Evolutionary conservation across 2,329 filamentous ascomycete species (phyloP), one percentile per base, ranked within the genome.

Genomic region (Ambrosiella cleistominuta): DNA sequence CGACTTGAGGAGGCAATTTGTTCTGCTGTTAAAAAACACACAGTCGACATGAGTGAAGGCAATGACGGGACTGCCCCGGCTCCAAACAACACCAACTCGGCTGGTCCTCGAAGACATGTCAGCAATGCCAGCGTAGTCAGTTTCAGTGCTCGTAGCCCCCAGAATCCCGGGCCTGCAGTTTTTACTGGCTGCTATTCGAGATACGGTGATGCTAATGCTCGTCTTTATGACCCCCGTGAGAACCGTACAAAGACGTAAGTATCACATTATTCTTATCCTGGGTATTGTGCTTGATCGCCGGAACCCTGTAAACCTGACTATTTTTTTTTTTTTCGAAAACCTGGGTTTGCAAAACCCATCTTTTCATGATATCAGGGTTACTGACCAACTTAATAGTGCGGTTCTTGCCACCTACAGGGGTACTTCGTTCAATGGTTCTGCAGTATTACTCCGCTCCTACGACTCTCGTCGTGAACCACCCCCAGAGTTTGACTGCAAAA

Each of bases 1-100:
- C 91, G 88, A 69, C 75, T 98, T 52, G 91, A 98, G 69, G 88
- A 96, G 64, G 91, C 90, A 1, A 97, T 97, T 65, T 82, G 81
- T 67, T 86, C 94, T 64, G 89, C 86, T 63, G 91, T 97, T 6
- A 76, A 85, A 60, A 87, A 95, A 66, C 84, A 90, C 68, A 96
- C 90, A 0, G 73, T 89, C 7, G 83, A 80, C 62, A 83, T 88
- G 61, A 76, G 78, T 17, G 90, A 96, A 68, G 90, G 89, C 3
- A 95, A 95, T 65, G 89, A 96, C 66, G 73, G 76, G 35, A 70
- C 69, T 5, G 66, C 71, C 74, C 69, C 60, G 63, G 70, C 4
- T 64, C 68, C 1, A 68, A 70, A 11, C 68, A 71, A 54, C 4
- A 45, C 56, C 11, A 35, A 37, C n/a, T 73, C 72, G 3, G 74